These are phyloP conservation scores for Macaranga tanarius DNA, from an alignment of 441 rosid genomes.

Conservation along the genomic window DNA sequence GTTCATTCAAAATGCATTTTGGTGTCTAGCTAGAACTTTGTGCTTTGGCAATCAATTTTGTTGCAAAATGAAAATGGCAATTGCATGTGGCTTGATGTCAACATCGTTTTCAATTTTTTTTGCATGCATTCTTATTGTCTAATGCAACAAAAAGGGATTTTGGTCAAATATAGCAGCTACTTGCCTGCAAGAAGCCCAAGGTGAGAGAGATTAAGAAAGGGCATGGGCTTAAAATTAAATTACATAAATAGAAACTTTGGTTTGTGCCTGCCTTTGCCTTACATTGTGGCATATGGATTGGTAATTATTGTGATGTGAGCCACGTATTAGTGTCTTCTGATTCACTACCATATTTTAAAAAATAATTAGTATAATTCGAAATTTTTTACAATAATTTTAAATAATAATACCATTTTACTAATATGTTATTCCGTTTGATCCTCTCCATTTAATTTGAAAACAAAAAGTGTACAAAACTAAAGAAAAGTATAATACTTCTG, in stretches of 20 bases:
- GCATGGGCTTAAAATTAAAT: constrained; percentile 34
- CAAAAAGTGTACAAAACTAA: neutral
- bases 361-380: too few species aligned
- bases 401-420: too few species aligned
- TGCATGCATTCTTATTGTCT: neutral
- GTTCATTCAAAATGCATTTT: constrained; percentile 2
- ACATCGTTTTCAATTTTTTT: neutral
- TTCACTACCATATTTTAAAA: too few species aligned
- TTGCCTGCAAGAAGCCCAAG: constrained; percentile 19
- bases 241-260: constrained; percentile 12
- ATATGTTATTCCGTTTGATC: neutral
- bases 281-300: constrained; percentile 30
- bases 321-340: constrained; percentile 33
- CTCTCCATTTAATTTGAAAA: neutral
- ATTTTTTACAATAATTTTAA: too few species aligned
- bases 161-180: constrained; percentile 54
- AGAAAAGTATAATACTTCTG: neutral
- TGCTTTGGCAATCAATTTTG: neutral
- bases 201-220: neutral
- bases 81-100: constrained; percentile 28
- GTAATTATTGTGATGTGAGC: constrained; percentile 37
- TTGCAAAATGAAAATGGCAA: constrained; percentile 2
- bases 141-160: neutral
- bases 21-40: neutral
- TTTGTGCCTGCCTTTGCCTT: constrained; percentile 27